Percentiles rank a stretch among this genome's conserved stretches.
These are phyloP conservation scores for Pyrus communis DNA, from an alignment of 306 rosid genomes.

Conservation along the genomic window DNA sequence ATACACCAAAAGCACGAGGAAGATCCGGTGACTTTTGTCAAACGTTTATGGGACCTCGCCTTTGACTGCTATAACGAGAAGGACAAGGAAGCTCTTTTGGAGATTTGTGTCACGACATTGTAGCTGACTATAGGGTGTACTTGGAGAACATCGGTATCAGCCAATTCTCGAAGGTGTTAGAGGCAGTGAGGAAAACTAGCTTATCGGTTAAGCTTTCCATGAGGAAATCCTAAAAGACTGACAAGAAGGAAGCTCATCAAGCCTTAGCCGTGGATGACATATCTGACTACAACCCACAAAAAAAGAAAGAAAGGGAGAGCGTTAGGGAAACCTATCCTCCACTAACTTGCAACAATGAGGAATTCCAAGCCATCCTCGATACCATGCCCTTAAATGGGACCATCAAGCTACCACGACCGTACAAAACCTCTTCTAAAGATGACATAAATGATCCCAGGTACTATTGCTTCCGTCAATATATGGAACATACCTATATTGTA, in stretches of 20 bases:
- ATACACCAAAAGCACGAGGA: no score
- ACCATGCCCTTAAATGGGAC: neutral
- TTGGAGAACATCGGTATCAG: neutral
- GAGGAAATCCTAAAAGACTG: accelerated
- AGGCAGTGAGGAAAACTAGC: neutral
- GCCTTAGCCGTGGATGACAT: accelerated
- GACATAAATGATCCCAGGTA: no score
- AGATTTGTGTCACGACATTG: neutral
- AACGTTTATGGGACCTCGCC: neutral
- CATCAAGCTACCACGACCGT: neutral
- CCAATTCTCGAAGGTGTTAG: neutral
- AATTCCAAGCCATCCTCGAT: neutral
- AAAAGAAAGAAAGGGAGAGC: accelerated
- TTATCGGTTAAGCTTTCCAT: neutral
- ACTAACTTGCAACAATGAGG: neutral
- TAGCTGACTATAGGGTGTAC: neutral
- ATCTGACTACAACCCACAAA: neutral
- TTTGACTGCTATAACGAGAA: neutral
- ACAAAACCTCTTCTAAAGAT: neutral
- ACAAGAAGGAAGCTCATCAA: neutral
- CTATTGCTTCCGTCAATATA: no score
- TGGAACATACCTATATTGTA: no score
- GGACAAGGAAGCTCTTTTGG: accelerated
- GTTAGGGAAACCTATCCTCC: neutral
- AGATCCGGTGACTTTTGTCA: no score